Evolutionary conservation across 257 asterid species (phyloP).

Genomic region (Solanum paucissectum): DNA sequence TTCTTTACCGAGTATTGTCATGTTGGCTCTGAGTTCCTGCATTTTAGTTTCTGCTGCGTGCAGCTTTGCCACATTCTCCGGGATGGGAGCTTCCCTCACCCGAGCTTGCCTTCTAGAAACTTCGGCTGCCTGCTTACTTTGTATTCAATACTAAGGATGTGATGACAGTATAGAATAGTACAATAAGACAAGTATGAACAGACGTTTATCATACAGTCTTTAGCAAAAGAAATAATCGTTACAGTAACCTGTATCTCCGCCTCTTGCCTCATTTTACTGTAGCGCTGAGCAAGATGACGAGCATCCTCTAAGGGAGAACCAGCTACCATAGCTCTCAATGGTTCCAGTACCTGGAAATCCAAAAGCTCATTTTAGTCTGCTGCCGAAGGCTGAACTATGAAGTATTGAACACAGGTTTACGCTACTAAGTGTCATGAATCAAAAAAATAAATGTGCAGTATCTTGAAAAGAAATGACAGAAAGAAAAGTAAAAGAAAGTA

Average conservation of each 20-base stretch:
- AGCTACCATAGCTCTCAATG: conserved; percentile 74
- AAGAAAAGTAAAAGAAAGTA: background rate
- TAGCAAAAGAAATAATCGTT: background rate
- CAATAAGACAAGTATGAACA: background rate
- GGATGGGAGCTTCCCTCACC: conserved; percentile 89
- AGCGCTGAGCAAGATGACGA: conserved; percentile 98
- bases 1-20: conserved; percentile 98
- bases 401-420: background rate
- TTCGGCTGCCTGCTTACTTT: conserved; percentile 67
- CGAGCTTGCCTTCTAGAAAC: conserved; percentile 92
- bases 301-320: conserved; percentile 96
- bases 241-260: conserved; percentile 82
- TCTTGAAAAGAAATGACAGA: background rate
- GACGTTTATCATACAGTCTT: background rate
- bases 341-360: conserved; percentile 69
- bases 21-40: conserved; percentile 87
- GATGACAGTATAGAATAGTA: background rate
- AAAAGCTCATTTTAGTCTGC: background rate
- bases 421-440: background rate
- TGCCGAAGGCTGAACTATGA: background rate
- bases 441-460: background rate
- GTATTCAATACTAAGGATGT: background rate
- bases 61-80: conserved; percentile 83
- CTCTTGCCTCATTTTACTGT: conserved; percentile 94
- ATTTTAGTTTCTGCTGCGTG: conserved; percentile 87